phyloP scores from a whole-genome alignment of 176 grass and related monocot species.

The Bothriochloa decipiens region DNA sequence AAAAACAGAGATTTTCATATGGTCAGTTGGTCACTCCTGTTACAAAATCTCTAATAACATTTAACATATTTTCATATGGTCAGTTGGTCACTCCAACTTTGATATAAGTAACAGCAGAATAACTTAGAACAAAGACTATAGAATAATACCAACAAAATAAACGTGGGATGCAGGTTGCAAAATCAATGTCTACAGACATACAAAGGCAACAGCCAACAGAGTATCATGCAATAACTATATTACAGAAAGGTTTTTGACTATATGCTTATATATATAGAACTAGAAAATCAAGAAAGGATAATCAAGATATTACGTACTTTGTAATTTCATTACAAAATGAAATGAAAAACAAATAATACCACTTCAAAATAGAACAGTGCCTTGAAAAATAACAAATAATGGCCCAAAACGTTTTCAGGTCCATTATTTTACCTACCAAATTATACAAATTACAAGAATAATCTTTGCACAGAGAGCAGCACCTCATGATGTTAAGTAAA shows the following conservation, averaged over 20 bases:
- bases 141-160: background rate
- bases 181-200: slow-evolving; percentile 21
- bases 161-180: background rate
- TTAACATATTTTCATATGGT: background rate
- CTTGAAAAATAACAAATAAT: background rate
- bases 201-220: slow-evolving; percentile 9
- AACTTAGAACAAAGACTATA: background rate
- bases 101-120: background rate
- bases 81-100: background rate
- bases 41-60: background rate
- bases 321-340: slow-evolving; percentile 17
- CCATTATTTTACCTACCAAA: slow-evolving; percentile 1
- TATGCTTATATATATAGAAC: background rate
- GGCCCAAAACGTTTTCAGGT: background rate
- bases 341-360: background rate
- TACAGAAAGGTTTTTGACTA: background rate
- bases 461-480: background rate
- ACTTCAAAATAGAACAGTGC: background rate
- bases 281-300: background rate
- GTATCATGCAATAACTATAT: background rate
- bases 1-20: background rate
- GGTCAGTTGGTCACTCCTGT: background rate
- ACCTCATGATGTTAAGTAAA: background rate
- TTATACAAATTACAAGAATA: background rate
- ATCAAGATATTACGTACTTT: background rate